phyloP scores from a whole-genome alignment of 2,329 filamentous ascomycete species.

The Botrytis pseudocinerea region DNA sequence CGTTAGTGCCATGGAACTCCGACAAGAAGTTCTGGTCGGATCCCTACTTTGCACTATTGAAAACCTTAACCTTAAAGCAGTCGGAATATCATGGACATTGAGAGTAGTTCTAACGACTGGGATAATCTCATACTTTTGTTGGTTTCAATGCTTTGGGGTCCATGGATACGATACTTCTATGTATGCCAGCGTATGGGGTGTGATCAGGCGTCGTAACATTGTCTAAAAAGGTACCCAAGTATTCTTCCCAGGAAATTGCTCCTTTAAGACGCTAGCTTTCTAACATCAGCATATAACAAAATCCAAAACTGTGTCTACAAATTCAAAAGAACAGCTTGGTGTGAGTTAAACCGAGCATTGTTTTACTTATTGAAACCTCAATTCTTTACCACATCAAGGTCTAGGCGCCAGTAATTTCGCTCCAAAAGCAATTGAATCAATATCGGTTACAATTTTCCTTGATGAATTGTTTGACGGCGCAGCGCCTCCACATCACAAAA shows the following conservation, averaged over 20 bases:
- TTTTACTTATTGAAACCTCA: not conserved
- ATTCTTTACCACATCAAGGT: not conserved
- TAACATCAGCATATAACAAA: not conserved
- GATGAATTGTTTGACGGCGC: not conserved
- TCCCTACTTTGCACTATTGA: not conserved
- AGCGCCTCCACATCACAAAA: not conserved
- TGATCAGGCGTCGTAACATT: not conserved
- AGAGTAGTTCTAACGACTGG: not conserved
- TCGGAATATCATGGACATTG: not conserved
- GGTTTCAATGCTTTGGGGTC: not conserved
- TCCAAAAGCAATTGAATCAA: not conserved
- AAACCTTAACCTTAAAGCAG: not conserved
- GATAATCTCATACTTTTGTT: not conserved
- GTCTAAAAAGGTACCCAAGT: not conserved
- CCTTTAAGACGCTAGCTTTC: not conserved
- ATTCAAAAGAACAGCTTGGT: not conserved
- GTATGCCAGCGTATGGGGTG: no score
- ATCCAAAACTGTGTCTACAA: not conserved
- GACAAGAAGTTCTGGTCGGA: not conserved
- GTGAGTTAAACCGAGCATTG: not conserved
- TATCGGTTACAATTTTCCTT: not conserved
- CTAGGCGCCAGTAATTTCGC: not conserved
- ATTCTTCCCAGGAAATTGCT: not conserved
- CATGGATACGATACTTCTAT: not conserved
- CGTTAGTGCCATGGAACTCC: no score